These are phyloP conservation scores for Suillus placidus DNA, from an alignment of 768 basidiomycete genomes.

Conservation along the genomic window DNA sequence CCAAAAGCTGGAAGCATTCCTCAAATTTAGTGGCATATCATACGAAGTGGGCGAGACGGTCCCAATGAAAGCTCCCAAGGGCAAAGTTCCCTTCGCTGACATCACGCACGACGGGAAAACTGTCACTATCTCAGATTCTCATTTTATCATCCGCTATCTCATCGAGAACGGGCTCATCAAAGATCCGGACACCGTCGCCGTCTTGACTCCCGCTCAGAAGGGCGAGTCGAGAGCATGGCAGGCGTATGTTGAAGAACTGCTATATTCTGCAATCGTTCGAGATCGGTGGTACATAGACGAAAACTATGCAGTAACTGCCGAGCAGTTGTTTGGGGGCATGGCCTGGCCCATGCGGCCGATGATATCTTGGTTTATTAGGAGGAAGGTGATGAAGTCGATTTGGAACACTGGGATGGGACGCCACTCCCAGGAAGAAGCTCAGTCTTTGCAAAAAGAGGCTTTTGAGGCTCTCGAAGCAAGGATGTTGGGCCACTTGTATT, in stretches of 20 bases:
- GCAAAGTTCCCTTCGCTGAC: conserved; percentile 36
- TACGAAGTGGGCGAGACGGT: conserved; percentile 30
- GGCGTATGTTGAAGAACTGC: conserved; percentile 33
- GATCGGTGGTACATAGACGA: conserved; percentile 34
- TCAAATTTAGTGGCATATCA: conserved; percentile 27
- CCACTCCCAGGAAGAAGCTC: conserved; percentile 36
- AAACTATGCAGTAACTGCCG: conserved; percentile 23
- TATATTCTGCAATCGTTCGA: conserved; percentile 32
- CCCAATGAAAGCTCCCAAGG: conserved; percentile 34
- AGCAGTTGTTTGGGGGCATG: conserved; percentile 19
- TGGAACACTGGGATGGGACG: conserved; percentile 32
- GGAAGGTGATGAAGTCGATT: conserved; percentile 22
- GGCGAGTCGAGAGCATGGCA: conserved; percentile 40
- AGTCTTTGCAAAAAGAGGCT: conserved; percentile 31
- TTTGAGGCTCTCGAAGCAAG: conserved; percentile 34
- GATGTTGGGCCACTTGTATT: conserved; percentile 25
- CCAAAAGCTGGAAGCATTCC: conserved; percentile 37
- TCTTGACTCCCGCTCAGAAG: conserved; percentile 28
- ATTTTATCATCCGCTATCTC: conserved; percentile 37
- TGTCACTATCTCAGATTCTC: conserved; percentile 31
- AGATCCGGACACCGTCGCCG: conserved; percentile 32
- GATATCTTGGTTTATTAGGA: conserved; percentile 24
- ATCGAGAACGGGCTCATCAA: conserved; percentile 25
- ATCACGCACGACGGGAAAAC: conserved; percentile 29
- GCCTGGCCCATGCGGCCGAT: conserved; percentile 27